These are phyloP conservation scores for Pleurotus tuoliensis DNA, from an alignment of 768 basidiomycete genomes.

Conservation along the genomic window DNA sequence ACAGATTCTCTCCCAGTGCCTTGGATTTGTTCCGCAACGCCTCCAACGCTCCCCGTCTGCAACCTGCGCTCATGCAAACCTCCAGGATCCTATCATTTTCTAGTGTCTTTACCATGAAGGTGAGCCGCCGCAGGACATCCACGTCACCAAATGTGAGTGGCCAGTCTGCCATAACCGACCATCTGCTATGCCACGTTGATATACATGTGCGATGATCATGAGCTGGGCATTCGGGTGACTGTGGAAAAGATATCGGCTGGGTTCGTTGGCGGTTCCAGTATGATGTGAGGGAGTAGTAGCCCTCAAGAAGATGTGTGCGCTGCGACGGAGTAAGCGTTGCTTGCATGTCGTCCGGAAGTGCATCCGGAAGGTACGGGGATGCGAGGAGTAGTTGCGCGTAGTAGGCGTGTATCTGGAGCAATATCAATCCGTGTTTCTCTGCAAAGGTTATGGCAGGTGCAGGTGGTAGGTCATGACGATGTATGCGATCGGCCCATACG, in stretches of 20 bases:
- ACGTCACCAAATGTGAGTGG: conserved; percentile 19
- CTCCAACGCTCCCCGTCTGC: conserved; percentile 29
- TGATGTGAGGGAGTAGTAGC: conserved; percentile 29
- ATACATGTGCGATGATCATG: conserved; percentile 31
- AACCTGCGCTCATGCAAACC: conserved; percentile 28
- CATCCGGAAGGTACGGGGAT: conserved; percentile 16
- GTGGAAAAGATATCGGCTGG: conserved; percentile 25
- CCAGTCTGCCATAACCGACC: conserved; percentile 24
- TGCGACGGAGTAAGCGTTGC: conserved; percentile 22
- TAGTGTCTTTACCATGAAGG: conserved; percentile 26
- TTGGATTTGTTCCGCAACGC: conserved; percentile 27
- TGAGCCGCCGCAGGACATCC: conserved; percentile 34
- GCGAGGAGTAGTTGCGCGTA: conserved; percentile 28
- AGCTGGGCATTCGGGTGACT: conserved; percentile 23
- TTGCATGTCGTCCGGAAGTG: conserved; percentile 11
- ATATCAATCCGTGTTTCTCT: conserved; percentile 19
- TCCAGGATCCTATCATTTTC: conserved; percentile 24
- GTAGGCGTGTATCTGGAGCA: conserved; percentile 29
- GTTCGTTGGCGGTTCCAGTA: conserved; percentile 29
- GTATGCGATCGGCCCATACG: conserved; percentile 30
- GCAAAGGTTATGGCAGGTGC: conserved; percentile 27
- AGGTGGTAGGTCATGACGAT: conserved; percentile 23
- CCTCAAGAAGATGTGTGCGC: conserved; percentile 27
- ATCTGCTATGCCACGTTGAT: conserved; percentile 32
- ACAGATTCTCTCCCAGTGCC: conserved; percentile 27